Percentiles rank a stretch among this genome's conserved stretches.
phyloP scores from a whole-genome alignment of 1,284 basidiomycete species.

The Rhodofomes roseus region DNA sequence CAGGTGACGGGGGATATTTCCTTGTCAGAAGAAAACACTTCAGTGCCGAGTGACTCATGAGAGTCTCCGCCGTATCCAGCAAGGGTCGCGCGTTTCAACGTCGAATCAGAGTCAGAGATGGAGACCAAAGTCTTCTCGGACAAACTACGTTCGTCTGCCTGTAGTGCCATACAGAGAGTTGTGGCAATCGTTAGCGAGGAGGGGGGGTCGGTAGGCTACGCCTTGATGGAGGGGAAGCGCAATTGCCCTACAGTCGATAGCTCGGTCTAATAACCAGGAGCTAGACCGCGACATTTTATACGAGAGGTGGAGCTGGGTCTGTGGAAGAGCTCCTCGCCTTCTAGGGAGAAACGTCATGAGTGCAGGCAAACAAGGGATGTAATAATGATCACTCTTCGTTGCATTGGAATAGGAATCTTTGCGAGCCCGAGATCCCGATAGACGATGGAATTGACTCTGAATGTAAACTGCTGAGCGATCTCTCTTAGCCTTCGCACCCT shows the following conservation, averaged over 20 bases:
- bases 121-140: not conserved
- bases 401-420: conserved; percentile 11
- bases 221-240: not conserved
- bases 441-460: conserved; percentile 1
- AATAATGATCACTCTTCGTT: conserved; percentile 4
- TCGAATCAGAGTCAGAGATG: not conserved
- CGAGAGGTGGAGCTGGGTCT: conserved; percentile 5
- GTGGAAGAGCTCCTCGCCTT: conserved; percentile 1
- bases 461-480: conserved; percentile 13
- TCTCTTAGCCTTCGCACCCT: conserved; percentile 29
- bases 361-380: conserved; percentile 3
- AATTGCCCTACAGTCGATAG: not conserved
- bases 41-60: conserved; percentile 7
- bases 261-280: not conserved
- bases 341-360: conserved; percentile 16
- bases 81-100: not conserved
- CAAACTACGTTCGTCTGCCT: not conserved
- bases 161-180: not conserved
- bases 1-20: not conserved
- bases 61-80: conserved; percentile 1
- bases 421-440: conserved; percentile 4
- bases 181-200: not conserved
- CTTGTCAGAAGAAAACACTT: not conserved
- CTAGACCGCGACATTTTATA: conserved; percentile 13
- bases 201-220: not conserved